Evolutionary conservation across 2,329 filamentous ascomycete genomes (phyloP), one percentile per base, ranked within the genome.

Genomic region (Fusarium cyanostomum): DNA sequence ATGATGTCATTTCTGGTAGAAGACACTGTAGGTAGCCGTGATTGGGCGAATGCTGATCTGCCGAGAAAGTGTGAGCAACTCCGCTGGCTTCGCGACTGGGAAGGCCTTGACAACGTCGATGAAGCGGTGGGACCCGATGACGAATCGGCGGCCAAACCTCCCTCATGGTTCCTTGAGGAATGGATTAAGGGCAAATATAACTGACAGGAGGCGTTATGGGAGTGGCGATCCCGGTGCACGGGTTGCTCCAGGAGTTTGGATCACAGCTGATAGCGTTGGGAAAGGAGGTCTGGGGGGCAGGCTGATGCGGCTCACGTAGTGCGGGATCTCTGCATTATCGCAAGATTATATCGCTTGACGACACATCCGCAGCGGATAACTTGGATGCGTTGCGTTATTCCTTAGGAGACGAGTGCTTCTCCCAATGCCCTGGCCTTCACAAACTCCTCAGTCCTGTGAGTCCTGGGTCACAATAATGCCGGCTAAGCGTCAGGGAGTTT

Each of bases 11-110:
- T 43, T 34, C 24, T 43, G 10, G n/a, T 51, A 27, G 35, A 51
- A 27, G 38, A 51, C 10, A 12, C 28, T 12, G 13, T 8, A 27
- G 43, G 43, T 21, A 24, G 43, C 30, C 35, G 28, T 38, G 13
- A 41, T 34, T 54, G 35, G 51, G 51, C 51, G 35, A 54, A 54
- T 41, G 43, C 43, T 27, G 28, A 11, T 41, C 15, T 54, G 18
- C 28, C 51, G 13, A 18, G 13, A 27, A n/a, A 48, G 10, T 27
- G 12, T 12, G n/a, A 41, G 43, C 18, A 54, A 28, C 28, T 46
- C 42, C 27, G 34, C n/a, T 54, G 42, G 51, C 37, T 54, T 8
- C 28, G 28, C 4, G 42, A 48, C 15, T 54, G 35, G 51, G 51
- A 54, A 54, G 51, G 51, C n/a, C 13, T 48, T 18, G 42, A 34